Conservation (phyloP, 257 asterid genomes). For the Verbascum thapsus region DNA sequence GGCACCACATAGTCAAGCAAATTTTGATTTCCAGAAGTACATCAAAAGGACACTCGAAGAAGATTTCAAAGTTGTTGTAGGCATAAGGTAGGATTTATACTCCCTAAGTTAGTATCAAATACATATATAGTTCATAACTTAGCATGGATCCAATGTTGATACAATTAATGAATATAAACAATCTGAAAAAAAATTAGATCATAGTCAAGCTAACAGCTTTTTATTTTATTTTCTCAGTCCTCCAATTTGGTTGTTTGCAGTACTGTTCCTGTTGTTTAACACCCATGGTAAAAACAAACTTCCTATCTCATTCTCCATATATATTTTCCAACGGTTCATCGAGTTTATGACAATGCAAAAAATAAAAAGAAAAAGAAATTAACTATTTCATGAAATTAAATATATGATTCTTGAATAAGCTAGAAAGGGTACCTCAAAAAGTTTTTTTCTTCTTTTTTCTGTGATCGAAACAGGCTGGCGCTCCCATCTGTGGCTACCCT, state of each 20-base stretch:
- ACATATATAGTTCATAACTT: no score
- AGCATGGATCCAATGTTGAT: no score
- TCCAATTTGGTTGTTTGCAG: conserved; percentile 65
- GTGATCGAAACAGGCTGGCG: conserved; percentile 45
- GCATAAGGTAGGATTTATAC: conserved; percentile 47
- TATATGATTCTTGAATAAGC: background rate
- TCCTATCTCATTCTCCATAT: background rate
- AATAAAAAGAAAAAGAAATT: no score
- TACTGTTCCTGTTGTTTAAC: conserved; percentile 60
- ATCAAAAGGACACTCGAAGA: conserved; percentile 61
- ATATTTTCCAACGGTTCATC: no score
- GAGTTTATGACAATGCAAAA: background rate
- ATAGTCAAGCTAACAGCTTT: conserved; percentile 12
- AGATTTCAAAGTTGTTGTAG: conserved; percentile 66
- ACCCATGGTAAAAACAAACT: conserved; percentile 55
- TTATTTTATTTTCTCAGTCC: conserved; percentile 44
- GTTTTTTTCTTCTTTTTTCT: background rate
- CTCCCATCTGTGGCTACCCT: conserved; percentile 70
- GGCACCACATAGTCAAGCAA: conserved; percentile 44
- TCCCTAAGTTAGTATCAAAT: background rate
- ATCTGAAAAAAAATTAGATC: no score
- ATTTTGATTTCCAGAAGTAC: conserved; percentile 56
- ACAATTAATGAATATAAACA: no score
- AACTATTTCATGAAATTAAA: background rate
- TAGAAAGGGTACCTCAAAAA: background rate